A percentile compares a stretch with the other conserved stretches of the same genome.
Evolutionary conservation across 805 yeast genomes (phyloP).

Genomic region (Candida easanensis): DNA sequence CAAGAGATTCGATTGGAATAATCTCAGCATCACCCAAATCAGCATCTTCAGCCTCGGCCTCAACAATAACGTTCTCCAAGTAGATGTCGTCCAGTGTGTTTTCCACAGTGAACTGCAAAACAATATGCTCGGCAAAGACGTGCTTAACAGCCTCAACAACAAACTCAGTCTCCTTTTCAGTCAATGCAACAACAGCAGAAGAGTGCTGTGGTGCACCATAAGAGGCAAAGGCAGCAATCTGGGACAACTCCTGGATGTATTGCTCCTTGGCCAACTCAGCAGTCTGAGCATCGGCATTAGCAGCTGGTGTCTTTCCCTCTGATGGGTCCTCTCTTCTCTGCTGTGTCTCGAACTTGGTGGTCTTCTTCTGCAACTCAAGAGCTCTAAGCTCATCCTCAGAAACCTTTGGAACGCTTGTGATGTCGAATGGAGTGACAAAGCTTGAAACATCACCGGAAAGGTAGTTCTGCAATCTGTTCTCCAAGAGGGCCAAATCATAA

Average conservation of each 20-base stretch:
- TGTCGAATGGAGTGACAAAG: constrained; percentile 63
- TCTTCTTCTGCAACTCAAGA: constrained; percentile 54
- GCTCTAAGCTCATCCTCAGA: constrained; percentile 69
- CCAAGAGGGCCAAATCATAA: constrained; percentile 76
- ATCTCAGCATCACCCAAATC: constrained; percentile 57
- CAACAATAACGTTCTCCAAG: constrained; percentile 72
- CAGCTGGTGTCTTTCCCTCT: constrained; percentile 5
- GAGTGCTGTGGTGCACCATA: constrained; percentile 79
- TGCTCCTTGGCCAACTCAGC: constrained; percentile 52
- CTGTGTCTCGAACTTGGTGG: constrained; percentile 31
- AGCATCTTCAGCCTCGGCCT: constrained; percentile 53
- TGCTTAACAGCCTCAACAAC: constrained; percentile 84
- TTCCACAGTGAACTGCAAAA: constrained; percentile 78
- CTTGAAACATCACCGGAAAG: constrained; percentile 44
- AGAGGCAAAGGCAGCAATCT: constrained; percentile 66
- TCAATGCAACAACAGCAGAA: constrained; percentile 61
- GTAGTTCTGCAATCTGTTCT: constrained; percentile 70
- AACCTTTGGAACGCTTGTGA: constrained; percentile 60
- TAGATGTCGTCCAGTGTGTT: constrained; percentile 81
- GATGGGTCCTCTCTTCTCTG: constrained; percentile 16
- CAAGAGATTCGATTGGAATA: constrained; percentile 68
- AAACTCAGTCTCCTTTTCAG: constrained; percentile 92
- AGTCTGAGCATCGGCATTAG: constrained; percentile 22
- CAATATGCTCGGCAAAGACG: constrained; percentile 66
- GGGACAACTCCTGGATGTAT: constrained; percentile 64